Percentiles rank a stretch among this genome's conserved stretches.
These are phyloP conservation scores for Nicotiana benthamiana DNA, from an alignment of 257 asterid genomes.

Conservation along the genomic window DNA sequence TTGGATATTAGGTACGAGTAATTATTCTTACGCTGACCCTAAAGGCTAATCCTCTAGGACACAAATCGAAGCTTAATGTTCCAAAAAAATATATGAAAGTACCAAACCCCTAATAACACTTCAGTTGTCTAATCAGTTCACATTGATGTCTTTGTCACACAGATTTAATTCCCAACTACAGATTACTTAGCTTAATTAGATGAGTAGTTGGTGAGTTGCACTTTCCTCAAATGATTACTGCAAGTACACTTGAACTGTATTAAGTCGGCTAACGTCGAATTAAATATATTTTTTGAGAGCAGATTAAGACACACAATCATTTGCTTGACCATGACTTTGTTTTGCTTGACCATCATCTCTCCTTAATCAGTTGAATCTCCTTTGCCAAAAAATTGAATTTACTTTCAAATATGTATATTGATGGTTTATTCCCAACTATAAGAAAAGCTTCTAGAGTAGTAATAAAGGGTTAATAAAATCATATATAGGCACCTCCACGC, in stretches of 20 bases:
- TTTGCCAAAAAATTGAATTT: not conserved
- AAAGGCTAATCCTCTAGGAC: not conserved
- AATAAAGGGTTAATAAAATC: not conserved
- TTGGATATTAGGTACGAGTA: not conserved
- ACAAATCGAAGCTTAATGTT: not conserved
- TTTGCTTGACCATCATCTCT: not conserved
- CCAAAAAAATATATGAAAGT: not conserved
- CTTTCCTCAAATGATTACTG: constrained; percentile 1
- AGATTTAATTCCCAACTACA: not conserved
- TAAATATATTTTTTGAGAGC: not conserved
- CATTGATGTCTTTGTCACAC: not conserved
- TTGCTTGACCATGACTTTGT: not conserved
- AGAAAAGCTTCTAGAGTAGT: not conserved
- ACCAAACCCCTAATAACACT: not conserved
- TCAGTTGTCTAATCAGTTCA: not conserved
- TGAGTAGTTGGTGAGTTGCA: not conserved
- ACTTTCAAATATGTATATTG: not conserved
- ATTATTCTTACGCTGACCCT: not conserved
- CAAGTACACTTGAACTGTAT: not conserved
- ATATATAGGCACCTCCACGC: not conserved
- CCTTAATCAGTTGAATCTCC: not conserved
- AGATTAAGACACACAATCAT: not conserved
- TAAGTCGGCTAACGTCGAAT: not conserved
- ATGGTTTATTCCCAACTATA: not conserved
- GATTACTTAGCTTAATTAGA: not conserved